phyloP scores from a whole-genome alignment of 2,329 filamentous ascomycete species.

The Neonectria punicea region DNA sequence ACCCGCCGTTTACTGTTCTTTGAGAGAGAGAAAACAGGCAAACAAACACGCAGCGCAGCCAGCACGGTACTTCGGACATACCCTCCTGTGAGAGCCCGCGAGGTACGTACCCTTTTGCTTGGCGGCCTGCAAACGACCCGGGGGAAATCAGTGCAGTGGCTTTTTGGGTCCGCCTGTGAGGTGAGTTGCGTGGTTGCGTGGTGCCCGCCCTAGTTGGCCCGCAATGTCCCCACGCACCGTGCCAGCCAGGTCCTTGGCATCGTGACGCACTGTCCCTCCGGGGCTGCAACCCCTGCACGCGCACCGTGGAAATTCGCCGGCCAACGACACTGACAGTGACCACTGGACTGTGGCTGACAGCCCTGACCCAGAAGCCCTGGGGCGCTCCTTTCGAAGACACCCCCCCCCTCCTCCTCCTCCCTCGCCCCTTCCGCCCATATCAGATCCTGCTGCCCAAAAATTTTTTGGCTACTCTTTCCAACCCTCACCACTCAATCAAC shows the following conservation, averaged over 20 bases:
- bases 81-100: neutral
- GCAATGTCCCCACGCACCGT: conserved; percentile 7
- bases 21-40: neutral
- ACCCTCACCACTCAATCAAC: conserved; percentile 51
- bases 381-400: conserved; percentile 29
- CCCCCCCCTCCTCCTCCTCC: conserved; percentile 28
- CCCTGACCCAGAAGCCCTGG: conserved; percentile 26
- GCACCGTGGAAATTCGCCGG: conserved; percentile 9
- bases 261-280: neutral
- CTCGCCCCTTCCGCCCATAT: conserved; percentile 47
- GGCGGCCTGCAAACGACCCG: neutral
- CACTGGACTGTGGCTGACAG: conserved; percentile 32
- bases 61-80: conserved; percentile 4
- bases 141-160: conserved; percentile 19
- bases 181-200: conserved; percentile 6
- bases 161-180: conserved; percentile 9
- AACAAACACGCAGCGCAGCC: neutral
- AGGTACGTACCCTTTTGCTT: neutral
- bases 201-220: conserved; percentile 7
- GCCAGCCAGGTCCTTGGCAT: neutral
- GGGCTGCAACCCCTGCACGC: neutral
- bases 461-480: conserved; percentile 49
- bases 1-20: neutral
- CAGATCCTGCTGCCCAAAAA: conserved; percentile 52
- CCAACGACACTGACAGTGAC: conserved; percentile 9